phyloP scores from a whole-genome alignment of 2,329 filamentous ascomycete genomes.

The Colletotrichum paranaense region DNA sequence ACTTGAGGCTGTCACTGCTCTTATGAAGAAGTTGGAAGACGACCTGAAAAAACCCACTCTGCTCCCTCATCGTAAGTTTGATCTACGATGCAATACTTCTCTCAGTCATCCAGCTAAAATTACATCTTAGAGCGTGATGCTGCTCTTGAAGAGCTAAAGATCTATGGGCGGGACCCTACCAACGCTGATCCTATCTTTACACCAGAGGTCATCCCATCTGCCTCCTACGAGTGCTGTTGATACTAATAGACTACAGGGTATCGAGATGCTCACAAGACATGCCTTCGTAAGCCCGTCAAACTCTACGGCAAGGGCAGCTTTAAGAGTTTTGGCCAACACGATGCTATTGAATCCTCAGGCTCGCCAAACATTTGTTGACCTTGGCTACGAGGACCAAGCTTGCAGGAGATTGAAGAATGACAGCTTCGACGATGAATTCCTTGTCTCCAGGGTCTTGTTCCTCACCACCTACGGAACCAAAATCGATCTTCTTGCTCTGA shows the following conservation, averaged over 20 bases:
- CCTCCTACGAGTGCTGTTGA: neutral
- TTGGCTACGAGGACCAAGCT: constrained; percentile 74
- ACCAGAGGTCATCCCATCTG: constrained; percentile 66
- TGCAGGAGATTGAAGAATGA: constrained; percentile 79
- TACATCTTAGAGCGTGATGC: constrained; percentile 67
- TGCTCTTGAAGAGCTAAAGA: constrained; percentile 77
- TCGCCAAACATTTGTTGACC: constrained; percentile 78
- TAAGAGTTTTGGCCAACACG: constrained; percentile 88
- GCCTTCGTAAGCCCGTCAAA: constrained; percentile 75
- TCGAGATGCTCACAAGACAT: constrained; percentile 77
- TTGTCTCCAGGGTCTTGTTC: constrained; percentile 83
- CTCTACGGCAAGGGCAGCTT: constrained; percentile 76
- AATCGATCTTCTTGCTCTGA: constrained; percentile 73
- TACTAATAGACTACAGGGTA: constrained; percentile 66
- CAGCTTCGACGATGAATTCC: constrained; percentile 86
- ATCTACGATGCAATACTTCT: constrained; percentile 68
- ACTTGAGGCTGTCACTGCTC: constrained; percentile 72
- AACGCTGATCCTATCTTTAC: constrained; percentile 87
- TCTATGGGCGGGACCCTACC: constrained; percentile 77
- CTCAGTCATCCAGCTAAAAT: constrained; percentile 64
- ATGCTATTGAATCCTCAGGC: constrained; percentile 76
- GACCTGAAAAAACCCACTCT: constrained; percentile 73
- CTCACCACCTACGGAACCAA: constrained; percentile 81
- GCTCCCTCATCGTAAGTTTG: constrained; percentile 43
- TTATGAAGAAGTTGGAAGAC: constrained; percentile 70